Conservation (phyloP, 345 rosid genomes). For the Schrenkiella parvula region DNA sequence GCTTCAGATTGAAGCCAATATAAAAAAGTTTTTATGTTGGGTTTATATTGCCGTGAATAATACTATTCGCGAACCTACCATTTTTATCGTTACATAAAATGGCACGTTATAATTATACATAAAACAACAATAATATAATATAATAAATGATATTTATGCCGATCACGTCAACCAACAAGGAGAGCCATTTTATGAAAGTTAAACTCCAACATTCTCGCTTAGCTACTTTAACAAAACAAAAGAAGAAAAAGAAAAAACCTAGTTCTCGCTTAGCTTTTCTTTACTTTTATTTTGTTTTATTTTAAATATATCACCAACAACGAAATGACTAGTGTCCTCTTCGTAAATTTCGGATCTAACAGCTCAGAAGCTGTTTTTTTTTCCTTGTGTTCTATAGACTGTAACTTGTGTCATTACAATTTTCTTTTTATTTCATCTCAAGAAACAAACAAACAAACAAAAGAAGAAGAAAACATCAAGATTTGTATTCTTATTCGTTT, state of each 20-base stretch:
- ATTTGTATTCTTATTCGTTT: neutral
- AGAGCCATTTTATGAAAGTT: neutral
- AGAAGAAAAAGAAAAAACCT: no score
- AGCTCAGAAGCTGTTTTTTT: neutral
- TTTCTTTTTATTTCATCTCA: neutral
- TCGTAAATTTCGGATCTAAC: constrained; percentile 27
- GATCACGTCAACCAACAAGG: neutral
- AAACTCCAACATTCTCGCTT: constrained; percentile 9
- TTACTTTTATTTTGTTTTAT: neutral
- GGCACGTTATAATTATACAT: neutral
- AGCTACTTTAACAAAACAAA: no score
- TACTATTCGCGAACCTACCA: neutral
- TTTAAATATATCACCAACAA: neutral
- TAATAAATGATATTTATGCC: neutral
- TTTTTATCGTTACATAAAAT: neutral
- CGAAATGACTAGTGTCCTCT: constrained; percentile 1
- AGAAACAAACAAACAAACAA: neutral
- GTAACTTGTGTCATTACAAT: neutral
- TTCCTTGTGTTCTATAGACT: neutral
- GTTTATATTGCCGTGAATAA: neutral
- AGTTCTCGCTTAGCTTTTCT: neutral
- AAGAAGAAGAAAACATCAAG: neutral
- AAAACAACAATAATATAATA: neutral
- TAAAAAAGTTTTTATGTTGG: neutral
- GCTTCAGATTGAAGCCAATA: neutral